Evolutionary conservation across 1,139 yeast genomes (phyloP), one percentile per base, ranked within the genome.

Genomic region (Nadsonia starkeyi-henricii): DNA sequence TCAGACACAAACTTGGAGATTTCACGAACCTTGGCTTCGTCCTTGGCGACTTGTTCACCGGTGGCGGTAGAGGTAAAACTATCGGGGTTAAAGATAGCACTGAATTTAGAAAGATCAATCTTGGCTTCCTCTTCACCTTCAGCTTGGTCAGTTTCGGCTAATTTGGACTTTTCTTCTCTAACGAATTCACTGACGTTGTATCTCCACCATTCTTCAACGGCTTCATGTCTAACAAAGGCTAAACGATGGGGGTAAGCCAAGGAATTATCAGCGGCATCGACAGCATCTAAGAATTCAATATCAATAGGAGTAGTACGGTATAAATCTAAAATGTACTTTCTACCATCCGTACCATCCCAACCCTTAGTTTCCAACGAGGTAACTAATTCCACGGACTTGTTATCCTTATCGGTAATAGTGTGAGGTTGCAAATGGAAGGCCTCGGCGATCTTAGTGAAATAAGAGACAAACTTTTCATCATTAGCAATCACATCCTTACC

Each of bases 181-280:
- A 54, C 50, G 46, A 77, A 73, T 21, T 70, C 74, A 20, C 83
- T 77, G 9, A 81, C 74, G 59, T 81, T 78, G 55, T 78, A 67
- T 60, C 77, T 77, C 83, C 94, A 86, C 95, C 95, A 89, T 58
- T 81, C 85, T 57, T 81, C 89, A 48, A 91, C 78, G 13, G 95
- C 91, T 67, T 91, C 97, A 53, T 79, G 81, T 69, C 98, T 80
- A 47, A 91, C 59, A 37, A 84, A 75, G 18, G 84, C 72, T 67
- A 86, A 85, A 53, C 77, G 75, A 62, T 86, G 96, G 26, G 96
- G 96, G 62, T 89, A 89, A 9, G 80, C 72, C n/a, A 62, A 56
- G 15, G 67, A 67, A 21, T 63, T 64, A 15, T 65, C 68, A 2
- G 63, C 64, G 15, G 68, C 66, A 15, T 57, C 61, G 19, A 58